These are phyloP conservation scores for Fusarium xyrophilum DNA, from an alignment of 2,329 filamentous ascomycete species.

Conservation along the genomic window DNA sequence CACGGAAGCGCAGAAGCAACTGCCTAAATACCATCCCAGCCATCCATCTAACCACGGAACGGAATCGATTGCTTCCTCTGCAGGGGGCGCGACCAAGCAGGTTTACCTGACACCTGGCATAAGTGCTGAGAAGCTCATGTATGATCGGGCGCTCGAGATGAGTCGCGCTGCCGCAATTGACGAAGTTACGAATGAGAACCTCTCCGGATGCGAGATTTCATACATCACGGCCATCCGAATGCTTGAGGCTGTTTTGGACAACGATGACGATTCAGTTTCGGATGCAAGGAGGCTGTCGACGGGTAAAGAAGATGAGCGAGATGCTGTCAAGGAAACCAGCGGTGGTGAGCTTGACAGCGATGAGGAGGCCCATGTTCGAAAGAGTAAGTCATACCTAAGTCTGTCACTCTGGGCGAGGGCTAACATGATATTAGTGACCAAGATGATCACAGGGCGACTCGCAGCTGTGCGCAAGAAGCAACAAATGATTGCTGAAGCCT, in stretches of 20 bases:
- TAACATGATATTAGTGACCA: conserved; percentile 59
- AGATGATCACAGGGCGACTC: conserved; percentile 67
- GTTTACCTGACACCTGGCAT: conserved; percentile 87
- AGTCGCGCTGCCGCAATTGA: conserved; percentile 92
- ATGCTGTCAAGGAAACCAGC: conserved; percentile 43
- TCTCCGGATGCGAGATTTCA: conserved; percentile 86
- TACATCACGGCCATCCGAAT: conserved; percentile 94
- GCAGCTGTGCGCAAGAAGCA: conserved; percentile 65
- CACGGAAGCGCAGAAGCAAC: conserved; percentile 80
- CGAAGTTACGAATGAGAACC: conserved; percentile 90
- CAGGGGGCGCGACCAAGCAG: conserved; percentile 73
- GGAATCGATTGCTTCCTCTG: conserved; percentile 62
- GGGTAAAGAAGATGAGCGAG: conserved; percentile 53
- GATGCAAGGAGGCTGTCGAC: conserved; percentile 42
- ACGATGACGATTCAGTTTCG: conserved; percentile 65
- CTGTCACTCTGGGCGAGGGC: neutral
- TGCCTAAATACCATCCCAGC: conserved; percentile 84
- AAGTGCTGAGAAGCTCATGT: conserved; percentile 97
- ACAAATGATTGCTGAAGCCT: conserved; percentile 65
- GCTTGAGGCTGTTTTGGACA: conserved; percentile 92
- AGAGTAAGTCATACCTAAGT: conserved; percentile 60
- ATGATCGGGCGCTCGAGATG: conserved; percentile 96
- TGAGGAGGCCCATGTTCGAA: conserved; percentile 75
- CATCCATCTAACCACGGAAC: conserved; percentile 80
- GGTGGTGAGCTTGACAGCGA: conserved; percentile 67